Evolutionary conservation across 768 basidiomycete species (phyloP).

Genomic region (Boletus vermiculosoides): DNA sequence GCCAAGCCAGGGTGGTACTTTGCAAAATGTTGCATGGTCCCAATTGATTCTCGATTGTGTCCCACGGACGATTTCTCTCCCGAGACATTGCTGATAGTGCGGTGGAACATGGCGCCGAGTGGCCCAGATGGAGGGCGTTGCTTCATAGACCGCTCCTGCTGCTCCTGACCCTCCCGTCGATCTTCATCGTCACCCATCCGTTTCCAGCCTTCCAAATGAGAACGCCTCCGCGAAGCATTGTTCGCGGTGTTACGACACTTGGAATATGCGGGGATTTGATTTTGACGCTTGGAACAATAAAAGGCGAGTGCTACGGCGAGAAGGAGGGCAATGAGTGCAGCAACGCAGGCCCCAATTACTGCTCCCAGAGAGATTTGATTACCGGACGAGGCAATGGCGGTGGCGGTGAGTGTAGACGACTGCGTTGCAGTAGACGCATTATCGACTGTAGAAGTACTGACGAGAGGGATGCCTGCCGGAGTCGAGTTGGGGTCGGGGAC

Average conservation of each 20-base stretch:
- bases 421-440: not conserved
- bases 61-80: slow-evolving; percentile 45
- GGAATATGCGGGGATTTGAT: slow-evolving; percentile 22
- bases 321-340: slow-evolving; percentile 52
- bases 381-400: slow-evolving; percentile 10
- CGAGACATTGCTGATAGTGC: slow-evolving; percentile 52
- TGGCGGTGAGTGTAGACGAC: slow-evolving; percentile 12
- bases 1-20: slow-evolving; percentile 59
- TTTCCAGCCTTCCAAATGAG: slow-evolving; percentile 50
- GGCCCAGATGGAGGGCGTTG: slow-evolving; percentile 42
- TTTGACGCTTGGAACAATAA: slow-evolving; percentile 49
- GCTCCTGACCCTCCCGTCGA: slow-evolving; percentile 42
- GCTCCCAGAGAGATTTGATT: slow-evolving; percentile 39
- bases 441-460: not conserved
- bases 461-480: slow-evolving; percentile 17
- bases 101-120: slow-evolving; percentile 62
- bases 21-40: slow-evolving; percentile 45
- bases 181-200: slow-evolving; percentile 54
- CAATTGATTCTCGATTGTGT: slow-evolving; percentile 31
- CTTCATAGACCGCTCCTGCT: slow-evolving; percentile 38
- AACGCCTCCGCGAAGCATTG: slow-evolving; percentile 45
- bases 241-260: slow-evolving; percentile 40
- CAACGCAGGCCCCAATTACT: slow-evolving; percentile 64
- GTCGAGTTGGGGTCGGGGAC: not conserved
- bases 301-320: slow-evolving; percentile 50